phyloP scores from a whole-genome alignment of 2,329 filamentous ascomycete genomes.

The Ambrosiella xylebori region DNA sequence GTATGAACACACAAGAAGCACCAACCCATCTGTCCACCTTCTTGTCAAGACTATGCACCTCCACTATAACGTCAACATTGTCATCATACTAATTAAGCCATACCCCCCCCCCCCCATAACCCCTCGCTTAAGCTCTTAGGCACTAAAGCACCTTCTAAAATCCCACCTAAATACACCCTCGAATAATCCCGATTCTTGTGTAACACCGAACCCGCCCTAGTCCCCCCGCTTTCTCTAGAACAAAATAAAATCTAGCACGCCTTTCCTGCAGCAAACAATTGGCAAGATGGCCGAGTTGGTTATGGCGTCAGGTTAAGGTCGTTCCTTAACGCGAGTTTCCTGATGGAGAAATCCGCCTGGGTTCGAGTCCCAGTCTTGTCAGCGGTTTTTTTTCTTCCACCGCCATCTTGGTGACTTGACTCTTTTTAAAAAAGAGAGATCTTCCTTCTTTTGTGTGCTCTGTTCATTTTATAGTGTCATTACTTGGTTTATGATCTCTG shows the following conservation, averaged over 20 bases:
- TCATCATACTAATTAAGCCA: no score
- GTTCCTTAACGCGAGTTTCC: slow-evolving; percentile 14
- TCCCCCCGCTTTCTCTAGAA: not conserved
- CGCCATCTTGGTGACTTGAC: not conserved
- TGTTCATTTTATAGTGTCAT: no score
- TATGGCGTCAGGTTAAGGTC: slow-evolving; percentile 23
- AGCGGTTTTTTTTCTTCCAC: not conserved
- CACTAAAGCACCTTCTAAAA: no score
- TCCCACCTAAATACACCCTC: no score
- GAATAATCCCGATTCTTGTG: no score
- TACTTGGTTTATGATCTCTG: no score
- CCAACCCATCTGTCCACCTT: no score
- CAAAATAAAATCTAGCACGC: not conserved
- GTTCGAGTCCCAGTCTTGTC: slow-evolving; percentile 14
- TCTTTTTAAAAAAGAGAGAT: not conserved
- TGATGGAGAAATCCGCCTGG: slow-evolving; percentile 14
- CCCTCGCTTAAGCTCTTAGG: no score
- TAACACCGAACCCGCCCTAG: not conserved
- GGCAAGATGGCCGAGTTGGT: slow-evolving; percentile 22
- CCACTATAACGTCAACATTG: no score
- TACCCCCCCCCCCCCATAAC: no score
- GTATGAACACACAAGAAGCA: no score
- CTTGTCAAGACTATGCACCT: no score
- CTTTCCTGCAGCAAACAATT: not conserved
- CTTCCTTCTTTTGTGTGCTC: not conserved